Percentiles rank a stretch among this genome's conserved stretches.
phyloP scores from a whole-genome alignment of 441 rosid species.

The Gossypium davidsonii region DNA sequence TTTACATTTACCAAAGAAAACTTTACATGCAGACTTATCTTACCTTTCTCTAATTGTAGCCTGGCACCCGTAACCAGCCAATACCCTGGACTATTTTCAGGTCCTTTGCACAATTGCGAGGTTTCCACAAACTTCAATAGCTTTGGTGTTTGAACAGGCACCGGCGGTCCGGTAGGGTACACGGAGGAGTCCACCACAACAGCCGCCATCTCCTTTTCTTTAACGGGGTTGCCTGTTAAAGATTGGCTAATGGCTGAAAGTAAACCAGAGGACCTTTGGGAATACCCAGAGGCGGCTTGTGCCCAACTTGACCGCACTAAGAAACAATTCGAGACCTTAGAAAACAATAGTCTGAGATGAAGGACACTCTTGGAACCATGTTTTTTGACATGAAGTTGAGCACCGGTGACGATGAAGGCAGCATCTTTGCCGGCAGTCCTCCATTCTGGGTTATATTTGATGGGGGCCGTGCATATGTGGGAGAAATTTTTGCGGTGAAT shows the following conservation, averaged over 20 bases:
- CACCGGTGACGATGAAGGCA: conserved; percentile 81
- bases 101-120: conserved; percentile 70
- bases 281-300: conserved; percentile 35
- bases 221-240: conserved; percentile 36
- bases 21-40: conserved; percentile 68
- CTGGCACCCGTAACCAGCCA: conserved; percentile 82
- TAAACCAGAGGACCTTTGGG: conserved; percentile 60
- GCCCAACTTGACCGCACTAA: conserved; percentile 56
- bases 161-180: conserved; percentile 79
- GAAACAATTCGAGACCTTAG: conserved; percentile 41
- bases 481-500: conserved; percentile 53
- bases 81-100: conserved; percentile 81
- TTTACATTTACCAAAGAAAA: conserved; percentile 47
- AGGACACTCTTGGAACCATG: conserved; percentile 59
- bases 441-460: conserved; percentile 53
- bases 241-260: conserved; percentile 64
- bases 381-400: conserved; percentile 64
- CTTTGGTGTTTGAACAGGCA: conserved; percentile 56
- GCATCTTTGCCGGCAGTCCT: conserved; percentile 17
- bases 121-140: conserved; percentile 59
- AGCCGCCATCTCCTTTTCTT: conserved; percentile 24
- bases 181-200: conserved; percentile 69
- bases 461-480: conserved; percentile 68
- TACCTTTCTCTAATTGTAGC: conserved; percentile 65
- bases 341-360: conserved; percentile 64